Conservation (phyloP, 2,329 filamentous ascomycete species). For the Capronia coronata region DNA sequence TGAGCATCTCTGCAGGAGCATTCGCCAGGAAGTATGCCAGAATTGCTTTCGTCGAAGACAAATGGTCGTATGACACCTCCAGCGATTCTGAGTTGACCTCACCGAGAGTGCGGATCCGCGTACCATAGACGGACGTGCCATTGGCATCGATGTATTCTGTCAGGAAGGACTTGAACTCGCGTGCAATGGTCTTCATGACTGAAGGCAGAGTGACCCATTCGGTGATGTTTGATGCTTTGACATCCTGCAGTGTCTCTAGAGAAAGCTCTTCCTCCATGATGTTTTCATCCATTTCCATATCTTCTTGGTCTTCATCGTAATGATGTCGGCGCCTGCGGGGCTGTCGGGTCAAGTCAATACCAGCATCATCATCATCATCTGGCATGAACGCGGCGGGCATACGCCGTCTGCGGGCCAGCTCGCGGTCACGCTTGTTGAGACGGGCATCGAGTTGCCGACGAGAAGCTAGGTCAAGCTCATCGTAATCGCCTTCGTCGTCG, state of each 20-base stretch:
- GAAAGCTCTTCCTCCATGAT: slow-evolving; percentile 95
- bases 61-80: slow-evolving; percentile 90
- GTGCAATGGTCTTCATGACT: slow-evolving; percentile 85
- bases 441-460: slow-evolving; percentile 57
- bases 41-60: slow-evolving; percentile 84
- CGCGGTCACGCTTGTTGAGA: slow-evolving; percentile 56
- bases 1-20: slow-evolving; percentile 87
- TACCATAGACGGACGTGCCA: slow-evolving; percentile 88
- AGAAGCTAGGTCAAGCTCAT: slow-evolving; percentile 52
- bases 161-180: slow-evolving; percentile 95
- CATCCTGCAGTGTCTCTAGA: slow-evolving; percentile 81
- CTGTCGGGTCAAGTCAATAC: slow-evolving; percentile 78
- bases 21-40: slow-evolving; percentile 95
- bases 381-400: slow-evolving; percentile 59
- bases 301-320: slow-evolving; percentile 91
- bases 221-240: slow-evolving; percentile 86
- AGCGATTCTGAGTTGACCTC: slow-evolving; percentile 94
- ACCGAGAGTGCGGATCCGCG: slow-evolving; percentile 88
- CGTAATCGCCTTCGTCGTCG: slow-evolving; percentile 60
- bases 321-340: slow-evolving; percentile 77
- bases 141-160: slow-evolving; percentile 90
- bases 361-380: slow-evolving; percentile 75
- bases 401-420: slow-evolving; percentile 51
- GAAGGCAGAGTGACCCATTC: slow-evolving; percentile 91
- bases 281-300: slow-evolving; percentile 79